Evolutionary conservation across 768 basidiomycete genomes (phyloP).

Genomic region (Fomitopsis serialis): DNA sequence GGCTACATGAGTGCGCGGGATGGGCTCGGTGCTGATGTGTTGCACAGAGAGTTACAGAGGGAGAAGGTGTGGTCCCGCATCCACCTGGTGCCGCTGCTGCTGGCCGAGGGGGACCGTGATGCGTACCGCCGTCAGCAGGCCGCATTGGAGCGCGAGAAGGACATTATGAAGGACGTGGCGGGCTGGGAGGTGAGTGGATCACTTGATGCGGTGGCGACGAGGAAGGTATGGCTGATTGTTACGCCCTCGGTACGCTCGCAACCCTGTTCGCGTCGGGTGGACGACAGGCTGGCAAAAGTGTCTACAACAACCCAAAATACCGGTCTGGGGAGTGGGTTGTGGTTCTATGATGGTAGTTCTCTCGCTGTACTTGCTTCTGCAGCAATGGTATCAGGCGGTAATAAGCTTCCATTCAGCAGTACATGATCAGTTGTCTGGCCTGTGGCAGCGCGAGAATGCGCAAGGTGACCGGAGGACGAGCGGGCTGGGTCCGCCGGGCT

Average conservation of each 20-base stretch:
- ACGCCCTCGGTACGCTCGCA: not conserved
- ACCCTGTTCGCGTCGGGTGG: slow-evolving; percentile 10
- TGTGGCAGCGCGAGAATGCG: slow-evolving; percentile 1
- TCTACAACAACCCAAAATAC: slow-evolving; percentile 79
- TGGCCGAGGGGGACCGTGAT: slow-evolving; percentile 94
- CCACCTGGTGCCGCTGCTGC: slow-evolving; percentile 84
- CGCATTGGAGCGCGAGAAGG: slow-evolving; percentile 71
- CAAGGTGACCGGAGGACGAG: not conserved
- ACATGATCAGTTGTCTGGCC: not conserved
- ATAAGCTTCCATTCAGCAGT: slow-evolving; percentile 7
- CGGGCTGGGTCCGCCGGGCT: not conserved
- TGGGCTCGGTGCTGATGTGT: slow-evolving; percentile 40
- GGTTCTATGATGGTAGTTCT: slow-evolving; percentile 39
- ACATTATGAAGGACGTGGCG: slow-evolving; percentile 91
- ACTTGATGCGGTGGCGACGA: slow-evolving; percentile 15
- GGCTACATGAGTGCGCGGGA: slow-evolving; percentile 22
- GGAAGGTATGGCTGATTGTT: slow-evolving; percentile 13
- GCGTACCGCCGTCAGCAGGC: slow-evolving; percentile 76
- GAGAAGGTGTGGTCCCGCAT: slow-evolving; percentile 96
- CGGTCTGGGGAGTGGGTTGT: slow-evolving; percentile 52
- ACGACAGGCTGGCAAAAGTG: slow-evolving; percentile 73
- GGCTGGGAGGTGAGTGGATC: slow-evolving; percentile 83
- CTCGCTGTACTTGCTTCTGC: slow-evolving; percentile 14
- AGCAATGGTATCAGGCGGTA: slow-evolving; percentile 18
- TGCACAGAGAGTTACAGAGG: slow-evolving; percentile 80